These are phyloP conservation scores for Avena eriantha DNA, from an alignment of 176 grass and related monocot species.

Conservation along the genomic window DNA sequence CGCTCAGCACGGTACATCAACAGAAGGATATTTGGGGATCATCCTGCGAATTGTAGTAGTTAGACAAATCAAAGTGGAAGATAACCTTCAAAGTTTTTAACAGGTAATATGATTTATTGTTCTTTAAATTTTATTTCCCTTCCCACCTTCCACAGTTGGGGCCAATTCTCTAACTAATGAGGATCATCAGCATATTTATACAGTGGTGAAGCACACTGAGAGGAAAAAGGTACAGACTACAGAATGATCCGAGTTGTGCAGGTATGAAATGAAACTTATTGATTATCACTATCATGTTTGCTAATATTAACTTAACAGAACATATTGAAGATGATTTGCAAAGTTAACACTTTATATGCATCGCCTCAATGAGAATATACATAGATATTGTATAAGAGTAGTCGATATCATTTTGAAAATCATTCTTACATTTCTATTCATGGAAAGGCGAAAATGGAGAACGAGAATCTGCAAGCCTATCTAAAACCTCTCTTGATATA, in stretches of 20 bases:
- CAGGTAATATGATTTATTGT: not conserved
- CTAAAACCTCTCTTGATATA: not conserved
- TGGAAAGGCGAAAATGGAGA: conserved; percentile 23
- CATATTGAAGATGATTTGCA: not conserved
- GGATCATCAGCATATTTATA: conserved; percentile 1
- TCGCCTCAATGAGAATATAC: conserved; percentile 29
- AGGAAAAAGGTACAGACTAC: not conserved
- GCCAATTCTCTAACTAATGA: not conserved
- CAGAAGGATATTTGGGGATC: not conserved
- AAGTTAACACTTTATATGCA: not conserved
- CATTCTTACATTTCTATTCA: conserved; percentile 26
- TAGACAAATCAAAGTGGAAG: not conserved
- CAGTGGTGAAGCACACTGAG: not conserved
- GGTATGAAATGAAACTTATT: not conserved
- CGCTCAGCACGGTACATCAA: too few relatives aligned
- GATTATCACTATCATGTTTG: not conserved
- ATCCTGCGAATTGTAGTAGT: not conserved
- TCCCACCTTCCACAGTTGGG: not conserved
- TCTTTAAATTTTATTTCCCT: not conserved
- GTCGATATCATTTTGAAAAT: not conserved
- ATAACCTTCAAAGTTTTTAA: not conserved
- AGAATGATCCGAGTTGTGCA: not conserved
- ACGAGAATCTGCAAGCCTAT: not conserved
- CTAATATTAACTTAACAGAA: not conserved
- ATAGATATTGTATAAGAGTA: conserved; percentile 6